Conservation (phyloP, 2,329 filamentous ascomycete species). For the Ophiostoma sp. region DNA sequence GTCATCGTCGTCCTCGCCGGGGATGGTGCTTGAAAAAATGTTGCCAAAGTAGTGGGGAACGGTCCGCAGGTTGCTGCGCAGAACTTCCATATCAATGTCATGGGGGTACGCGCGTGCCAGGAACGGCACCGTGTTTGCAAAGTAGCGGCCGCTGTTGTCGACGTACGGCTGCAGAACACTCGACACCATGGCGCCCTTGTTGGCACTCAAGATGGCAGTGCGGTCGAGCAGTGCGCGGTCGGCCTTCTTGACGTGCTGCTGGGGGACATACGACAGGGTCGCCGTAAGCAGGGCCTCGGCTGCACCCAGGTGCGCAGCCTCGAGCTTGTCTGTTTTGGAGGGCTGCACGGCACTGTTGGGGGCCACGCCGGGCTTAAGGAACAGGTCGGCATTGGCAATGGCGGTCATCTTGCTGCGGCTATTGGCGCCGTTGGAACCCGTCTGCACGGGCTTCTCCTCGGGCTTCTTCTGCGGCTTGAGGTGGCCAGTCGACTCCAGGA, state of each 20-base stretch:
- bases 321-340: constrained; percentile 33
- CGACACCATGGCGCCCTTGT: constrained; percentile 69
- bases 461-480: constrained; percentile 27
- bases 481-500: constrained; percentile 53
- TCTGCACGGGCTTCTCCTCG: constrained; percentile 19
- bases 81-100: constrained; percentile 63
- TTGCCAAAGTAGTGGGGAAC: constrained; percentile 31
- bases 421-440: constrained; percentile 30
- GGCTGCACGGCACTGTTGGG: constrained; percentile 24
- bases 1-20: constrained; percentile 28
- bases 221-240: constrained; percentile 73
- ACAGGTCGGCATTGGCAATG: constrained; percentile 65
- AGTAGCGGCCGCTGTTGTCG: constrained; percentile 56
- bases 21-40: constrained; percentile 28
- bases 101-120: constrained; percentile 60
- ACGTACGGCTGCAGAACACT: constrained; percentile 75
- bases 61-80: constrained; percentile 56
- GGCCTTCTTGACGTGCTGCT: constrained; percentile 62
- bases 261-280: constrained; percentile 59
- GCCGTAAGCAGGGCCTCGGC: constrained; percentile 58
- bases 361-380: constrained; percentile 48
- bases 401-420: constrained; percentile 37
- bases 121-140: constrained; percentile 74
- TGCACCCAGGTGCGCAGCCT: constrained; percentile 47
- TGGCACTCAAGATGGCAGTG: constrained; percentile 65